phyloP scores from a whole-genome alignment of 2,329 filamentous ascomycete species.

The Hypoxylon sp. region DNA sequence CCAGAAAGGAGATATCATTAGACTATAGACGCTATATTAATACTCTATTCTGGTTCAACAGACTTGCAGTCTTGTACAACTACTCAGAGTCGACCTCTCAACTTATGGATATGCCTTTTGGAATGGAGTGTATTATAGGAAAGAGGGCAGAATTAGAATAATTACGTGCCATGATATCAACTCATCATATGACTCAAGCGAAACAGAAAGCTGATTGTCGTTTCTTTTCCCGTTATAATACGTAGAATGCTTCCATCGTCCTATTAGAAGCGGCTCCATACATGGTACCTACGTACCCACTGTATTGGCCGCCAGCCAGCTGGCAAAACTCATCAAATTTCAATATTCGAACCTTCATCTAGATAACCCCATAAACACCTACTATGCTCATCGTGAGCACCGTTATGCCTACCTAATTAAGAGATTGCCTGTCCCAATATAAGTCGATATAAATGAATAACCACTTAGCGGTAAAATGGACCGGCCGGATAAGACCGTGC shows the following conservation, averaged over 20 bases:
- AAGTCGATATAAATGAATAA: conserved; percentile 34
- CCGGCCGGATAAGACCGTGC: conserved; percentile 34
- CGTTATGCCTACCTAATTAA: not conserved
- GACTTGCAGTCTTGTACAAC: conserved; percentile 25
- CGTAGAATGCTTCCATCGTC: too few relatives aligned
- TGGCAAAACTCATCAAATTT: too few relatives aligned
- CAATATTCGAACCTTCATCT: not conserved
- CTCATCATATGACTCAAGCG: not conserved
- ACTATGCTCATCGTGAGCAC: not conserved
- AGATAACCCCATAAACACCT: not conserved
- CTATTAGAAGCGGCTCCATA: too few relatives aligned
- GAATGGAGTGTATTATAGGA: not conserved
- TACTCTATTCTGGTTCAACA: conserved; percentile 1
- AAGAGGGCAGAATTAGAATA: not conserved
- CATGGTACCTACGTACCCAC: too few relatives aligned
- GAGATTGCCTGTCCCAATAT: conserved; percentile 10
- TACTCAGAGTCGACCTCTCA: conserved; percentile 14
- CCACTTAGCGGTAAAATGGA: conserved; percentile 35
- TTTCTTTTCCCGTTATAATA: too few relatives aligned
- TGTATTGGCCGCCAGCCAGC: too few relatives aligned
- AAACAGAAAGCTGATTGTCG: not conserved
- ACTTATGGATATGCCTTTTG: not conserved
- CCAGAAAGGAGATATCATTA: conserved; percentile 67
- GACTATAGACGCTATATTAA: conserved; percentile 56
- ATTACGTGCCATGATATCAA: not conserved